Base-by-base conservation (phyloP, 148 eudicot genomes). In the Persicaria maculosa region DNA sequence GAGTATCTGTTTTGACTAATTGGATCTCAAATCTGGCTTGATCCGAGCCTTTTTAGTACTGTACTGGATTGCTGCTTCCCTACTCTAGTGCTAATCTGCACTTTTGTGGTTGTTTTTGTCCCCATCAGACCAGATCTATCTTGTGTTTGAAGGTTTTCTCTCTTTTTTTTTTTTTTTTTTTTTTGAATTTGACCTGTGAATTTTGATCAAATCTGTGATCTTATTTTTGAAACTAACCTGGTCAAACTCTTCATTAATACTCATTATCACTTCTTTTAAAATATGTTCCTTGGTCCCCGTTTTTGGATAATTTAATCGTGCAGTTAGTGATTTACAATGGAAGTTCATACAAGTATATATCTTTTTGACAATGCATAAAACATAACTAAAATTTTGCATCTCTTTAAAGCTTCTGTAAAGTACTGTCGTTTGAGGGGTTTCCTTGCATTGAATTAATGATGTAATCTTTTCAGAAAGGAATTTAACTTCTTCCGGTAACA, bases 51-150 rank as follows among this genome's bases (percentile, higher is more conserved):
- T 40, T 65, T 12, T 40, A 65, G 70, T 15, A 20, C 47, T 65
- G 9, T 4, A 4, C 15, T 65, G 16, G 70, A 65, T 65, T 40
- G 19, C 52, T 48, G 70, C 9, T 65, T 17, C 31, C 47, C 12
- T 1, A 65, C 15, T 14, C 12, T 40, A 5, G 9, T 48, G 14
- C 52, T 48, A 12, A 48, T 48, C 52, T 48, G 52, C 8, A 48
- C 52, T 48, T 58, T 65, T 4, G 19, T 36, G 10, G 17, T 40
- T 65, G 19, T 40, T 65, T 65, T 65, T 36, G 47, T 65, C 70
- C 40, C 47, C 46, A 65, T 65, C 68, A 62, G 70, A 40, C 70
- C 47, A 40, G 46, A 65, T 65, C 70, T 65, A 3, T 40, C 70
- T 65, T 65, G 70, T 4, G 31, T 65, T 65, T 64, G 68, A 62